Evolutionary conservation across 371 early-diverging fungal species (phyloP).

Genomic region (Apophysomyces ossiformis): DNA sequence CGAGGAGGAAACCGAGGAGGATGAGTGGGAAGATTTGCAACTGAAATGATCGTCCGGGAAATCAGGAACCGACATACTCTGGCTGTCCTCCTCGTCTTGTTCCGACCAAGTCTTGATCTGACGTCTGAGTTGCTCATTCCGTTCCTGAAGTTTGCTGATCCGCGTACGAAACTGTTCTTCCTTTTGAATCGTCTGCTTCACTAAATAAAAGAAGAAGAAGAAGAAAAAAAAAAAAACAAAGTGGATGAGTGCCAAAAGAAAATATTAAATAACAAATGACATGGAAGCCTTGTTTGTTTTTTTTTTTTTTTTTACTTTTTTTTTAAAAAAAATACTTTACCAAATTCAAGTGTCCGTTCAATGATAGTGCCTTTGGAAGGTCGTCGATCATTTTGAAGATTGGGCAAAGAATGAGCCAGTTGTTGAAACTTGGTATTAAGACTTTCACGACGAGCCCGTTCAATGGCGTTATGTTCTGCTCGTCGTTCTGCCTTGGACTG

Average conservation of each 20-base stretch:
- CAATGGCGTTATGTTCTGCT: conserved; percentile 79
- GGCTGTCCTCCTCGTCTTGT: neutral
- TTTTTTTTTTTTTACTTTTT: too few species aligned
- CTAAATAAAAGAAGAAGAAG: conserved; percentile 11
- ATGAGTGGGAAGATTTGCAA: neutral
- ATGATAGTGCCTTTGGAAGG: conserved; percentile 79
- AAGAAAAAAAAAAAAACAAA: too few species aligned
- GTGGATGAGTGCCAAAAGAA: neutral
- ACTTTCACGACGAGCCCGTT: conserved; percentile 75
- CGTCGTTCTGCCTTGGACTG: conserved; percentile 65
- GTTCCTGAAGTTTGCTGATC: conserved; percentile 23
- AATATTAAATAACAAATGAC: neutral
- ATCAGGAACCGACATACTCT: neutral
- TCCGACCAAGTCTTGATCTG: conserved; percentile 11
- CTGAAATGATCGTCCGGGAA: conserved; percentile 8
- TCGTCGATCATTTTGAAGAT: conserved; percentile 68
- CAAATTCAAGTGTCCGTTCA: conserved; percentile 66
- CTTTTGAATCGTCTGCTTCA: conserved; percentile 38
- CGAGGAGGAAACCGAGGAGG: conserved; percentile 5
- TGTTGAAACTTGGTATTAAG: conserved; percentile 76
- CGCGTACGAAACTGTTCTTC: conserved; percentile 38
- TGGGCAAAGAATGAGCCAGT: conserved; percentile 70
- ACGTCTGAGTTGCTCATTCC: conserved; percentile 22
- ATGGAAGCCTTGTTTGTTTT: neutral
- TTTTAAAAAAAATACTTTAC: too few species aligned